Conservation (phyloP, 2,329 filamentous ascomycete genomes). For the Falciphora oryzae region DNA sequence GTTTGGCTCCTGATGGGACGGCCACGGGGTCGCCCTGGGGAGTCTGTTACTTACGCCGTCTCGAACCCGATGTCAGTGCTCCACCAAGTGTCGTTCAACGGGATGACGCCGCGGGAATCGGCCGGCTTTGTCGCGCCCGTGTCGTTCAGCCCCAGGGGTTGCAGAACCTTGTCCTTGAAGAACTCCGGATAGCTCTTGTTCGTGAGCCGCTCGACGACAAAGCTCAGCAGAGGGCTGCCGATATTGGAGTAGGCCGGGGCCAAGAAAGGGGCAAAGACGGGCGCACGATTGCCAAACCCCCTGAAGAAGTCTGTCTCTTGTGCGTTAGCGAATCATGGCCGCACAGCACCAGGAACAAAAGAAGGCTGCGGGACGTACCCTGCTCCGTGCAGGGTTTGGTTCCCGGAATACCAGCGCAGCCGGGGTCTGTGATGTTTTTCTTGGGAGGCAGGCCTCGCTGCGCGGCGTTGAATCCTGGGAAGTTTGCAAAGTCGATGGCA, state of each 20-base stretch:
- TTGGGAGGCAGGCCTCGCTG: not conserved
- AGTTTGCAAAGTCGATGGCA: slow-evolving; percentile 2
- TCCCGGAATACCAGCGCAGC: slow-evolving; percentile 4
- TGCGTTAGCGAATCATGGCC: not conserved
- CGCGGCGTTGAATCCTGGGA: not conserved
- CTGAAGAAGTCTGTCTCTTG: slow-evolving; percentile 19
- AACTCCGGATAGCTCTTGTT: slow-evolving; percentile 34
- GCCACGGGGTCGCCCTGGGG: not conserved
- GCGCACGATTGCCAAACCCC: slow-evolving; percentile 26
- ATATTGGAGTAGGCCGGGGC: slow-evolving; percentile 45
- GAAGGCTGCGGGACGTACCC: not conserved
- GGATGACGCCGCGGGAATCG: slow-evolving; percentile 28
- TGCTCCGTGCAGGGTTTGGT: not conserved
- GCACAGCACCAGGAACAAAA: too few relatives aligned
- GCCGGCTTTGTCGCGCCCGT: slow-evolving; percentile 31
- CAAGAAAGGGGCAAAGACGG: slow-evolving; percentile 36
- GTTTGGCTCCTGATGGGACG: not conserved
- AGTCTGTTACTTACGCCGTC: slow-evolving; percentile 23
- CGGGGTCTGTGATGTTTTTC: not conserved
- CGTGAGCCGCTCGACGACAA: slow-evolving; percentile 38
- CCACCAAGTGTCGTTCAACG: slow-evolving; percentile 27
- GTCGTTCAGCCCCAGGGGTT: slow-evolving; percentile 34
- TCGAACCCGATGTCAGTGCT: slow-evolving; percentile 29
- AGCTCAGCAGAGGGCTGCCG: slow-evolving; percentile 37
- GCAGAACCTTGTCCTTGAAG: slow-evolving; percentile 32